Conservation (phyloP, 768 basidiomycete genomes). For the Ramaria sp. region DNA sequence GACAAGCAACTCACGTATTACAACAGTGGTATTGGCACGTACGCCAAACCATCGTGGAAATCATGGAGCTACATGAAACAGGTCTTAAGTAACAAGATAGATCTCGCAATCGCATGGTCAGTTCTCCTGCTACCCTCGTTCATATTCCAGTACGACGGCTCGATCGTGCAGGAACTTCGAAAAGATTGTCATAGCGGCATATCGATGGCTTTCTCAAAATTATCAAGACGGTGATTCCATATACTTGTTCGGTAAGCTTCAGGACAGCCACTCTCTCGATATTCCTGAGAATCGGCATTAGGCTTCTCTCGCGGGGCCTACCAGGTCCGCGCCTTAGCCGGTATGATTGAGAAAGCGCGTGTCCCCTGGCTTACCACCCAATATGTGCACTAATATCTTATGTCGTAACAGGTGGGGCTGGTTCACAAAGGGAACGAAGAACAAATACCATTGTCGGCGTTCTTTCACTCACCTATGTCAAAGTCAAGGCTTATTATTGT, state of each 20-base stretch:
- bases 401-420: slow-evolving; percentile 31
- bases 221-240: slow-evolving; percentile 29
- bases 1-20: slow-evolving; percentile 24
- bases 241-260: slow-evolving; percentile 29
- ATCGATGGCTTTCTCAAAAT: slow-evolving; percentile 31
- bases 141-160: no score
- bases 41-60: slow-evolving; percentile 17
- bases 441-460: slow-evolving; percentile 29
- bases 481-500: no score
- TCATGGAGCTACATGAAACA: slow-evolving; percentile 14
- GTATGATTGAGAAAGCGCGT: neutral
- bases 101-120: no score
- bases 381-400: no score
- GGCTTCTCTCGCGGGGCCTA: no score
- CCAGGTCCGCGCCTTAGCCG: no score
- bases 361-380: no score
- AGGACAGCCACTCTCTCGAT: neutral
- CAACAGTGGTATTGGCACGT: no score
- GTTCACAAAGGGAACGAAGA: no score
- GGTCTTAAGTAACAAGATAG: slow-evolving; percentile 22
- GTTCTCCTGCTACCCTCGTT: no score
- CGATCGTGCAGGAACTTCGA: slow-evolving; percentile 26
- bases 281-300: slow-evolving; percentile 10
- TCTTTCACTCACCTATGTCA: no score
- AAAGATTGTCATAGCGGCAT: no score